A percentile compares a stretch with the other conserved stretches of the same genome.
Evolutionary conservation across 345 rosid species (phyloP).

Genomic region (Moringa oleifera): DNA sequence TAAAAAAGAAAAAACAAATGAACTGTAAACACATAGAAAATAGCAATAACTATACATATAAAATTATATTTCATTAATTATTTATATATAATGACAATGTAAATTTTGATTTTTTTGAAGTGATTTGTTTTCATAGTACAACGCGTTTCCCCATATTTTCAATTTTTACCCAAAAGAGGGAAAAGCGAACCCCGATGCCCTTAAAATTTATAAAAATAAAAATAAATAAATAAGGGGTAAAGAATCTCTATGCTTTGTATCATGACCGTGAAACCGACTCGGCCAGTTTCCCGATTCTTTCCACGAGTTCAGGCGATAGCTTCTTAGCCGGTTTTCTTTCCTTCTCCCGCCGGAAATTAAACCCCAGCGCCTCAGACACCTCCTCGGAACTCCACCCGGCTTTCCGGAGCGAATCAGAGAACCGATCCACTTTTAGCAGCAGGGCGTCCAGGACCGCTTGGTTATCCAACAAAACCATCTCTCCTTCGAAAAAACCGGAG

Average conservation of each 20-base stretch:
- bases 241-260: constrained; percentile 14
- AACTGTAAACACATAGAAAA: constrained; percentile 9
- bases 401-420: constrained; percentile 75
- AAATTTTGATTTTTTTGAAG: background rate
- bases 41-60: background rate
- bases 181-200: constrained; percentile 13
- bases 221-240: background rate
- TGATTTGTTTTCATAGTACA: constrained; percentile 26
- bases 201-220: constrained; percentile 1
- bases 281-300: constrained; percentile 73
- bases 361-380: constrained; percentile 79
- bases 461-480: constrained; percentile 71
- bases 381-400: constrained; percentile 99
- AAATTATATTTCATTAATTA: constrained; percentile 1
- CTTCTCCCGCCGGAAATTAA: constrained; percentile 78
- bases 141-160: constrained; percentile 31
- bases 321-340: constrained; percentile 67
- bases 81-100: constrained; percentile 11
- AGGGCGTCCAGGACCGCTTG: constrained; percentile 78
- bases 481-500: constrained; percentile 75
- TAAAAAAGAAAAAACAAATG: background rate
- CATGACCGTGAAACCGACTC: constrained; percentile 75
- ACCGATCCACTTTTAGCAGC: constrained; percentile 83
- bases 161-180: constrained; percentile 13
- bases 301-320: constrained; percentile 64